Evolutionary conservation across 208 protist genomes (phyloP), one percentile per base, ranked within the genome.

Genomic region (Leptomonas pyrrhocoris): DNA sequence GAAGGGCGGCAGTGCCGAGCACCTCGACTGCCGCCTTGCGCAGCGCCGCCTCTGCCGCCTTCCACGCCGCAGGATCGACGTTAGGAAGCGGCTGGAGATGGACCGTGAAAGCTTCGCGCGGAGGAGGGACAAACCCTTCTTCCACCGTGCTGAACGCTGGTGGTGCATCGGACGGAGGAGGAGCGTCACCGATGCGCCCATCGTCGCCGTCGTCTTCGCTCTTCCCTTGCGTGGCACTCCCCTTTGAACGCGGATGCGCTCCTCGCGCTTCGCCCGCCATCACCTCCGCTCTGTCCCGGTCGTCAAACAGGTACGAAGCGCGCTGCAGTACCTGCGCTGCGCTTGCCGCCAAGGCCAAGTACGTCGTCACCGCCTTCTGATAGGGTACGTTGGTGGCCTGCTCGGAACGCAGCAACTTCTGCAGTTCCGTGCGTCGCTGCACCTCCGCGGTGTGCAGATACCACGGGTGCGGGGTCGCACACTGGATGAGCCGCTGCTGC

Each of bases 321-420:
- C 77, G 78, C 49, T 77, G 80, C 31, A 86, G 60, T 4, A 71
- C 60, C 57, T 77, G 28, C 0, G 74, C 53, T 2, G 81, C 75
- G 16, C 53, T 72, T 42, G 68, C 62, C 9, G 62, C 54, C 23
- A 69, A 5, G 16, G 36, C 43, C 28, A 78, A 42, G 58, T 83
- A 83, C 30, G 30, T 48, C 12, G 51, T 28, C 11, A 61, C 77
- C 5, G 71, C 77, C 18, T 69, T 51, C 40, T 83, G 77, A 62
- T 86, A 84, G 16, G 78, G 78, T 19, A 90, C 76, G 68, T 90
- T 90, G 19, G 70, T 74, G 7, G 42, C 53, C 21, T 58, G 43
- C 46, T 90, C 84, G 31, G 56, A 45, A 27, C 23, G 40, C 23
- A 90, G 55, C 3, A 85, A 43, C 43, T 57, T 51, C 21, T 34